Base-by-base conservation (phyloP, 176 grass and related monocot species). In the Oryza glaberrima region DNA sequence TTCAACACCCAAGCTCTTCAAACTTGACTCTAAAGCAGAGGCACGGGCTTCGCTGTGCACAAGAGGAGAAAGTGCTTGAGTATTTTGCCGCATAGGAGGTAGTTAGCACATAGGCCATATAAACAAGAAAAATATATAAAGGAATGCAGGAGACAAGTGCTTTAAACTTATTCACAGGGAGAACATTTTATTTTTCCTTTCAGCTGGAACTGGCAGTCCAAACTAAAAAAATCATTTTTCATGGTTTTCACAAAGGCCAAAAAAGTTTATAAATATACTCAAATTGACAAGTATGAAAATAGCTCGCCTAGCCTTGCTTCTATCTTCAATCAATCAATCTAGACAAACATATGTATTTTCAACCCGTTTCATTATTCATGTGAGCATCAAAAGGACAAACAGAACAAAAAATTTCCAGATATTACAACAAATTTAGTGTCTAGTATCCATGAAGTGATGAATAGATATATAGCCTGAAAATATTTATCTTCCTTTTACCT, bases 1-100 rank as follows among this genome's bases (percentile, higher is more conserved):
- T 83, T 99, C 94, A 54, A 99, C 94, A 85, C 91, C 93, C 82
- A 99, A 87, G 83, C 90, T 96, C 78, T 92, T 96, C 73, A 99
- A 52, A 78, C 91, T 99, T 73, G 88, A 92, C 46, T 99, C 96
- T 78, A 99, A 92, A 84, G 96, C 88, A 58, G 82, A 90, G 76
- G 93, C 77, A 46, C 96, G 93, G 73, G 92, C 88, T 89, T 99
- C 91, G 0, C 94, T 99, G 88, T 76, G 64, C 28, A 70, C 12
- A n/a, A 35, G 44, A 75, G 40, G 64, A 82, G 26, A 80, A 76
- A 67, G 58, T 84, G 28, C 35, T 71, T 91, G 13, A 91, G 70
- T 32, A 32, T 32, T 32, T 32, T 32, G 30, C 30, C 30, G 72
- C 38, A 63, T 82, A n/a, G 52, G 70, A 30, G 14, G 14, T 22